These are phyloP conservation scores for Guadua angustifolia DNA, from an alignment of 176 grass and related monocot genomes.

Conservation along the genomic window DNA sequence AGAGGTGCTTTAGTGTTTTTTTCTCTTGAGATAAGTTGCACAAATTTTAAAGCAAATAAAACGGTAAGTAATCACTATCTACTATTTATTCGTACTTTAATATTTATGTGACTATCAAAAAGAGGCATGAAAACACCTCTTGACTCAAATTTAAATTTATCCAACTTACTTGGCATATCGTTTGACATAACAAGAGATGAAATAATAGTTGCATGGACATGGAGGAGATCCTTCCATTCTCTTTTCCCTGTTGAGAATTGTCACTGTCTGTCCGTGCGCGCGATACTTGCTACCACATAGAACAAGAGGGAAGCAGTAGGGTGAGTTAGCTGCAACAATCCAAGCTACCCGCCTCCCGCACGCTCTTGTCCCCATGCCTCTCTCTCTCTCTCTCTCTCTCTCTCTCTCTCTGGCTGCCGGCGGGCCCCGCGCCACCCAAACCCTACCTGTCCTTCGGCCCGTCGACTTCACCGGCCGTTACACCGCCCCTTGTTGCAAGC, in stretches of 20 bases:
- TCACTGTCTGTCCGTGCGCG: too few species aligned
- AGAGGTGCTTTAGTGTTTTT: too few species aligned
- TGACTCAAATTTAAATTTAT: neutral
- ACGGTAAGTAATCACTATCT: too few species aligned
- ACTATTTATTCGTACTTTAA: too few species aligned
- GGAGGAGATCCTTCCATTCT: neutral
- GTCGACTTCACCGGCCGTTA: slow-evolving; percentile 36
- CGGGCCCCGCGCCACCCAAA: slow-evolving; percentile 37
- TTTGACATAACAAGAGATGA: neutral
- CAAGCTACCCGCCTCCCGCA: slow-evolving; percentile 49
- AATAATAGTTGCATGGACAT: neutral
- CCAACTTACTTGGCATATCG: neutral
- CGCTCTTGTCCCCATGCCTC: neutral
- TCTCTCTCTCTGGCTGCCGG: slow-evolving; percentile 9
- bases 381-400: neutral
- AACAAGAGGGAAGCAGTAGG: neutral
- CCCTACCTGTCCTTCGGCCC: slow-evolving; percentile 40
- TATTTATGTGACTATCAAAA: too few species aligned
- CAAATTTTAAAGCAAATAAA: too few species aligned
- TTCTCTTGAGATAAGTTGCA: too few species aligned
- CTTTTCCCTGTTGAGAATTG: neutral
- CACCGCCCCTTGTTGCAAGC: slow-evolving; percentile 21
- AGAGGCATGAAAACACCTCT: neutral
- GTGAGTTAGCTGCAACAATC: slow-evolving; percentile 58
- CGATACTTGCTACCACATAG: neutral